These are phyloP conservation scores for Clarireedia sp. DNA, from an alignment of 2,329 filamentous ascomycete species.

Conservation along the genomic window DNA sequence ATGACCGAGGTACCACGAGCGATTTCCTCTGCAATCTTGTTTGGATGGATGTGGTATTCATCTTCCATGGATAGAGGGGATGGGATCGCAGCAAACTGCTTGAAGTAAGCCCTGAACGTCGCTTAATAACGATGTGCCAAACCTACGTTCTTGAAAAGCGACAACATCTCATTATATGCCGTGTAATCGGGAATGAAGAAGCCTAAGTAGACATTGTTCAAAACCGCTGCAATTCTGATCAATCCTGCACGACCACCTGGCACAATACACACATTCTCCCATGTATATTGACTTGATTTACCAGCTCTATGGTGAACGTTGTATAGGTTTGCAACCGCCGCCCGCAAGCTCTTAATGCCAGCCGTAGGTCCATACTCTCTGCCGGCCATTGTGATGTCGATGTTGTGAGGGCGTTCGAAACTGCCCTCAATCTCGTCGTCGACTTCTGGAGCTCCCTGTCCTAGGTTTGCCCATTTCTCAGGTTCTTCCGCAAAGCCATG, in stretches of 20 bases:
- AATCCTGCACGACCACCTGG: constrained; percentile 86
- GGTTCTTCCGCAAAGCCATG: constrained; percentile 82
- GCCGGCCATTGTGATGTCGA: constrained; percentile 70
- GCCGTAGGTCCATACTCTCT: constrained; percentile 91
- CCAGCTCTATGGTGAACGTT: constrained; percentile 86
- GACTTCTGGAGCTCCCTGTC: constrained; percentile 88
- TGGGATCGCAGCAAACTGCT: constrained; percentile 74
- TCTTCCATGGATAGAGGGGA: constrained; percentile 79
- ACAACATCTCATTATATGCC: constrained; percentile 96
- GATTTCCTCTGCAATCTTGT: constrained; percentile 89
- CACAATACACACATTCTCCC: constrained; percentile 96
- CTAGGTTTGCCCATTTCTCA: constrained; percentile 81
- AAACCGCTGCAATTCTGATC: constrained; percentile 87
- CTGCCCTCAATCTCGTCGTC: constrained; percentile 88
- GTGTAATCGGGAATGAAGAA: constrained; percentile 97
- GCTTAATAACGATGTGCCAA: neutral
- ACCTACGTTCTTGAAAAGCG: constrained; percentile 77
- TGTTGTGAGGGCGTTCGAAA: constrained; percentile 70
- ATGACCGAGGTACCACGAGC: constrained; percentile 80
- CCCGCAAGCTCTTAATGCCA: constrained; percentile 82
- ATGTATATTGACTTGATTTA: constrained; percentile 84
- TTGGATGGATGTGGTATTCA: constrained; percentile 85
- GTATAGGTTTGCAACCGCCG: constrained; percentile 85
- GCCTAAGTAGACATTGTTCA: constrained; percentile 85
- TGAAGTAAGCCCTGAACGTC: neutral